Base-by-base conservation (phyloP, 2,329 filamentous ascomycete genomes). In the Cytospora leucostoma region DNA sequence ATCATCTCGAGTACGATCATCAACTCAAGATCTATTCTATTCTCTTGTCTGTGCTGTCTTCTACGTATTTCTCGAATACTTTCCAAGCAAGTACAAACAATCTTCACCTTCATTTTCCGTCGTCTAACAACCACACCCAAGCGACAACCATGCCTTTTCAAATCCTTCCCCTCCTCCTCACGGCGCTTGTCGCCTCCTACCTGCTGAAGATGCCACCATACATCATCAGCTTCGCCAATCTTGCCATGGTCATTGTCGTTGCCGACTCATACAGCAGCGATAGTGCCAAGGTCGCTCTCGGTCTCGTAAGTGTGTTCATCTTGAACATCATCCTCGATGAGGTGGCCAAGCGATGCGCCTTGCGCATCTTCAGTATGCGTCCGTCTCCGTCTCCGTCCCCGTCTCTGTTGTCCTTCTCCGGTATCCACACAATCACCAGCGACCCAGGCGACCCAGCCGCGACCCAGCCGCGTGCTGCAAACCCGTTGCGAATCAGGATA, bases 201-300 rank as follows among this genome's bases (percentile, higher is more conserved):
- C 13, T 55, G n/a, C 33, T 60, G n/a, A 60, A 38, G 12, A 7
- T 54, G 38, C 58, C 58, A 3, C 21, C 32, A 6, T 40, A 60
- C 7, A 40, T 60, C 38, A 44, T 10, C 38, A 19, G 7, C 32
- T 3, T 49, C 58, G 33, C 32, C 38, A 17, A 17, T 37, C 1
- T 55, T 4, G n/a, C 3, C 7, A 7, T 12, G 13, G 5, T 44
- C 32, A 10, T 21, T 19, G 44, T 27, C n/a, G 13, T 49, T 13
- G 37, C n/a, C 40, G 58, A 52, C 35, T 54, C 32, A 8, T 55
- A 10, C 12, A n/a, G 40, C 58, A n/a, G 27, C 49, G 58, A 60
- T 27, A 38, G 27, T 27, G 11, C 37, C 50, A 27, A 7, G 7
- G 5, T 55, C 7, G n/a, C 27, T 13, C 11, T 37, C 51, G 47